Percentiles rank a stretch among this genome's conserved stretches.
Evolutionary conservation across 2,329 filamentous ascomycete genomes (phyloP).

Genomic region (Penicillium expansum): DNA sequence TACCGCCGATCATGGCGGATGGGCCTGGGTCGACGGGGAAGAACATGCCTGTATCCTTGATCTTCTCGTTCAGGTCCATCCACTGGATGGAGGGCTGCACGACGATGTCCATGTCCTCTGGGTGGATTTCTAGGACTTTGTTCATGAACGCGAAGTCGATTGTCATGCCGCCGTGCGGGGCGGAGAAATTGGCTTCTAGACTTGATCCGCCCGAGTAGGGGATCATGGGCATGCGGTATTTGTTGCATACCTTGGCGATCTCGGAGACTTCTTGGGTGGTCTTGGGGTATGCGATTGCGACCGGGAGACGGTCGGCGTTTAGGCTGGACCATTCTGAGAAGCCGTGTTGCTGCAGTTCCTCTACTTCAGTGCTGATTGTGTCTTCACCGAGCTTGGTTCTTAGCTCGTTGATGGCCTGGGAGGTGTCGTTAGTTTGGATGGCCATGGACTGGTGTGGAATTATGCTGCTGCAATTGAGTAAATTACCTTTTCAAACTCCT

Average conservation of each 20-base stretch:
- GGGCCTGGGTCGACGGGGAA: constrained; percentile 87
- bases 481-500: constrained; percentile 41
- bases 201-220: constrained; percentile 84
- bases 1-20: constrained; percentile 56
- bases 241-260: constrained; percentile 70
- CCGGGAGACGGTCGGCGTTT: constrained; percentile 62
- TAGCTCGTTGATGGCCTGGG: constrained; percentile 57
- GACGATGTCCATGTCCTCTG: constrained; percentile 87
- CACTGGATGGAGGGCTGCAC: constrained; percentile 91
- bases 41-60: constrained; percentile 73
- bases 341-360: constrained; percentile 63
- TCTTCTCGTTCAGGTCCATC: constrained; percentile 79
- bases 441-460: neutral
- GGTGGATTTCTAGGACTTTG: constrained; percentile 72
- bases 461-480: neutral
- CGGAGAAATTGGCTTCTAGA: constrained; percentile 85
- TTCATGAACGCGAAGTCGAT: constrained; percentile 91
- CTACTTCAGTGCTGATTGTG: constrained; percentile 61
- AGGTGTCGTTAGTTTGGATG: constrained; percentile 1
- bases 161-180: constrained; percentile 80
- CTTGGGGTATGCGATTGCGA: constrained; percentile 64
- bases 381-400: constrained; percentile 55
- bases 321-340: constrained; percentile 70
- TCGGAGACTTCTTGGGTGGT: constrained; percentile 63
- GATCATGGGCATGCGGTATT: constrained; percentile 78